Evolutionary conservation across 768 basidiomycete species (phyloP).

Genomic region (Termitomyces sp.): DNA sequence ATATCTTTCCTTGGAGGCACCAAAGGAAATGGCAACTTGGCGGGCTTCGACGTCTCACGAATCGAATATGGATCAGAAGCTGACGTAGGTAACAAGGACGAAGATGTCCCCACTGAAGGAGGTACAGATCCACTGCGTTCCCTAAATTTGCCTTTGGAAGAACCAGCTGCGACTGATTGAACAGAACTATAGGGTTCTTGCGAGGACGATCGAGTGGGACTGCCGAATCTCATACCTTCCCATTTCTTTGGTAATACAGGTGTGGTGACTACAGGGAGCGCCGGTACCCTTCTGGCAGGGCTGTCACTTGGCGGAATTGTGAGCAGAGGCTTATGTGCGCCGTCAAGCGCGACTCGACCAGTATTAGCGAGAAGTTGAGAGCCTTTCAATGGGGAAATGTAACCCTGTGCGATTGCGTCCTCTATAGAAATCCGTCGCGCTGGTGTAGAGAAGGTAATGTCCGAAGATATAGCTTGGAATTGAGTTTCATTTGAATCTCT

Average conservation of each 20-base stretch:
- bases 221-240: conserved; percentile 22
- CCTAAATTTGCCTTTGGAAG: conserved; percentile 12
- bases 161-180: conserved; percentile 12
- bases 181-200: conserved; percentile 29
- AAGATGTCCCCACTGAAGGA: conserved; percentile 4
- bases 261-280: conserved; percentile 27
- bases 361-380: conserved; percentile 26
- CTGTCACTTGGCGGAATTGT: conserved; percentile 30
- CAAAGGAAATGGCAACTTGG: conserved; percentile 33
- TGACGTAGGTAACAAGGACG: background rate
- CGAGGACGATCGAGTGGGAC: conserved; percentile 17
- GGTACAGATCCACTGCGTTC: conserved; percentile 7
- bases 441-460: conserved; percentile 48
- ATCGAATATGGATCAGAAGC: background rate
- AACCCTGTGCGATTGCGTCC: conserved; percentile 44
- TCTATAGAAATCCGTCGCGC: conserved; percentile 59
- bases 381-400: conserved; percentile 44
- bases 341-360: conserved; percentile 9
- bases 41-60: conserved; percentile 1
- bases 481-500: conserved; percentile 28
- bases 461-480: conserved; percentile 20
- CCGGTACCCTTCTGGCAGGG: conserved; percentile 34
- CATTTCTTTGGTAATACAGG: conserved; percentile 25
- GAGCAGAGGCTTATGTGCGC: conserved; percentile 21
- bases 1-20: conserved; percentile 14